Evolutionary conservation across 371 early-diverging fungal species (phyloP).

Genomic region (Saksenaea oblongispora): DNA sequence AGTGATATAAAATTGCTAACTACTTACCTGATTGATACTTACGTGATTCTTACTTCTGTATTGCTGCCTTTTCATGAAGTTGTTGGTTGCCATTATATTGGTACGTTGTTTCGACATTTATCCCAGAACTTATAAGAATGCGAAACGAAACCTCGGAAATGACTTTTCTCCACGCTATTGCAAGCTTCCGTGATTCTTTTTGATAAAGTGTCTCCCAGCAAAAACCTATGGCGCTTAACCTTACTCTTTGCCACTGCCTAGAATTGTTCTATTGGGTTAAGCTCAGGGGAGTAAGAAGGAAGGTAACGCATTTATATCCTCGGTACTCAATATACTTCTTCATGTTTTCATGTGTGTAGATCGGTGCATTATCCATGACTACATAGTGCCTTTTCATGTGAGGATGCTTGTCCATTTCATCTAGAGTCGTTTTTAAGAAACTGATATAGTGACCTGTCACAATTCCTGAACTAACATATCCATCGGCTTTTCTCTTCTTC

Average conservation of each 20-base stretch:
- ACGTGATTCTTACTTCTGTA: slow-evolving; percentile 14
- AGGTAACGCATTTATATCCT: slow-evolving; percentile 11
- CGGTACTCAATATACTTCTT: neutral
- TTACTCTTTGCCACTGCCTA: too few relatives aligned
- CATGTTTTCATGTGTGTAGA: slow-evolving; percentile 11
- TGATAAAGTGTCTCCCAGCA: too few relatives aligned
- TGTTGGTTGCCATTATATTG: slow-evolving; percentile 14
- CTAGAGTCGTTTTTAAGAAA: slow-evolving; percentile 20
- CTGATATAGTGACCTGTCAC: slow-evolving; percentile 18
- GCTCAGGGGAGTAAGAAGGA: slow-evolving; percentile 10
- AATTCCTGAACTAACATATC: slow-evolving; percentile 24
- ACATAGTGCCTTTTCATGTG: slow-evolving; percentile 22
- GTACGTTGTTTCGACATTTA: slow-evolving; percentile 20
- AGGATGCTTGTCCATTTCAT: slow-evolving; percentile 25
- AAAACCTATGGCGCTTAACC: too few relatives aligned
- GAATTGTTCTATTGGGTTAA: slow-evolving; percentile 12
- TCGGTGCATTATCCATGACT: slow-evolving; percentile 21
- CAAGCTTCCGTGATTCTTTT: slow-evolving; percentile 6
- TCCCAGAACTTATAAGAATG: slow-evolving; percentile 21
- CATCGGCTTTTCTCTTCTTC: slow-evolving; percentile 24
- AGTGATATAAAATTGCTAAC: slow-evolving; percentile 8
- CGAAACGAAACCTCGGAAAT: slow-evolving; percentile 7
- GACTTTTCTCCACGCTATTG: too few relatives aligned
- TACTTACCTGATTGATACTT: slow-evolving; percentile 10
- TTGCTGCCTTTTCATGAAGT: slow-evolving; percentile 5